These are phyloP conservation scores for Clonostachys rosea DNA, from an alignment of 2,329 filamentous ascomycete species.

Conservation along the genomic window DNA sequence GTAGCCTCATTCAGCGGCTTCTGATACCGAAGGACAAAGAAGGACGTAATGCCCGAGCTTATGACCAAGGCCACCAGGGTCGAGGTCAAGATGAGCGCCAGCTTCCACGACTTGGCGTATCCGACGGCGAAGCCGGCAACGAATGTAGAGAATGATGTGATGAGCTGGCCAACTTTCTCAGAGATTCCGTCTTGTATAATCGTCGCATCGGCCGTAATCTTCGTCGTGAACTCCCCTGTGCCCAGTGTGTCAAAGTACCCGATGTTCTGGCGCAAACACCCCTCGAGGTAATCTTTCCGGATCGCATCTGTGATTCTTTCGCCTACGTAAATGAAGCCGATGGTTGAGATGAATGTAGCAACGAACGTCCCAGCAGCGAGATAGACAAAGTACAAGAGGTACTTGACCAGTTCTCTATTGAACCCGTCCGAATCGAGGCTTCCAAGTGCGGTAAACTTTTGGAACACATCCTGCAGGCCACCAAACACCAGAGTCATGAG, in stretches of 20 bases:
- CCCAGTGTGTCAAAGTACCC: conserved; percentile 91
- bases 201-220: conserved; percentile 92
- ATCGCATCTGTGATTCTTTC: conserved; percentile 77
- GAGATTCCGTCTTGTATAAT: conserved; percentile 91
- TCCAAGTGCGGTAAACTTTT: conserved; percentile 47
- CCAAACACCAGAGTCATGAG: conserved; percentile 82
- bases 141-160: conserved; percentile 77
- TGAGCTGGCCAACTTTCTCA: conserved; percentile 76
- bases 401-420: conserved; percentile 49
- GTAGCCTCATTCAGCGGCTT: conserved; percentile 76
- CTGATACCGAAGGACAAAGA: conserved; percentile 75
- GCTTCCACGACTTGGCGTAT: conserved; percentile 88
- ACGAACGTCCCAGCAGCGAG: conserved; percentile 77
- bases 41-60: conserved; percentile 69
- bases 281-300: conserved; percentile 76
- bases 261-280: conserved; percentile 84
- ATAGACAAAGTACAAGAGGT: conserved; percentile 82
- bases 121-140: conserved; percentile 85
- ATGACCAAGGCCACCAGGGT: conserved; percentile 70
- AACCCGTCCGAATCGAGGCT: conserved; percentile 49
- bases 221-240: conserved; percentile 87
- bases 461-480: conserved; percentile 67
- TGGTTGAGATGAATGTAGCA: conserved; percentile 72
- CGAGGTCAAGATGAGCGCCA: conserved; percentile 81
- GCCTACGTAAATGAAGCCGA: conserved; percentile 85